Evolutionary conservation across 2,329 filamentous ascomycete species (phyloP), one percentile per base, ranked within the genome.

Genomic region (Beauveria sp.): DNA sequence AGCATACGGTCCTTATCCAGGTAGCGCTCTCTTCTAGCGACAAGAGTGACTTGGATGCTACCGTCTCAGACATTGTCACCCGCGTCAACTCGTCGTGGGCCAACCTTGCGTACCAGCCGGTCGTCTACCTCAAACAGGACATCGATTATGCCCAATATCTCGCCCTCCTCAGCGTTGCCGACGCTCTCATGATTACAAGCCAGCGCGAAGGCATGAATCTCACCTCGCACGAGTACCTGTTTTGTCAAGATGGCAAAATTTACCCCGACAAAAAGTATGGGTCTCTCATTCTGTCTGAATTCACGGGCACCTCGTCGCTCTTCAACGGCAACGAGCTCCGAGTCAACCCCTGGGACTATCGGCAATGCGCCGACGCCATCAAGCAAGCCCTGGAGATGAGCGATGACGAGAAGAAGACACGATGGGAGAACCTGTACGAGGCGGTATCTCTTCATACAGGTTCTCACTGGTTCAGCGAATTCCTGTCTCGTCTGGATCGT

Each of bases 131-230:
- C 58, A 92, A 96, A 74, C 93, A 97, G 73, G 93, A 97, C 68
- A 94, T 97, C 63, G 88, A 90, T 62, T 96, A 96, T 70, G 81
- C 90, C 0, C 92, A 97, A 70, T 97, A 97, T 69, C 82, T 97
- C n/a, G 93, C 92, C 2, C 79, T 97, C 8, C 81, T 97, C 52
- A 91, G 91, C 3, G 88, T 96, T 57, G 94, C 93, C 2, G 92
- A 97, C 75, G 90, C 89, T 3, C 79, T 97, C 55, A 94, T 97
- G 84, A 94, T 97, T 69, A 96, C 93, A 2, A 96, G 91, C 70
- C 86, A 97, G 67, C 91, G 94, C 57, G 93, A 97, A 72, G 93
- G 93, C 64, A 97, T 97, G 94, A 97, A 97, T 71, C 76, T 97
- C 61, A 97, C 93, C 0, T 92, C 90, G 6, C 94, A 97, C 71